Conservation (phyloP, 495 filamentous ascomycete genomes). For the Rostrohypoxylon terebratum region DNA sequence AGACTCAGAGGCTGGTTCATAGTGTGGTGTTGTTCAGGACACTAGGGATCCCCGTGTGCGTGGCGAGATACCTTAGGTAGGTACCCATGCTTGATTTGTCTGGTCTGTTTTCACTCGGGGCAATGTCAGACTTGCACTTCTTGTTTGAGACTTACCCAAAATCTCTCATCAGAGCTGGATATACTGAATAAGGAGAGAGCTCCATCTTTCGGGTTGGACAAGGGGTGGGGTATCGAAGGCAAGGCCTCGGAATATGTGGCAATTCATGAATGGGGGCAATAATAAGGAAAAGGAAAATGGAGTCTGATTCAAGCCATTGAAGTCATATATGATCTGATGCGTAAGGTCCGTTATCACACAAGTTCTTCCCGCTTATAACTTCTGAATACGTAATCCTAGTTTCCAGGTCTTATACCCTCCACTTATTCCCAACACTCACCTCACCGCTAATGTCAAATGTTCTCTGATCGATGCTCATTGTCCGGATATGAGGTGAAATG, state of each 20-base stretch:
- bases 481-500: not conserved
- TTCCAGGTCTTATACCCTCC: constrained; percentile 11
- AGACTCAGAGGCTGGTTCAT: too few relatives aligned
- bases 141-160: too few relatives aligned
- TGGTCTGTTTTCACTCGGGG: too few relatives aligned
- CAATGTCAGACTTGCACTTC: too few relatives aligned
- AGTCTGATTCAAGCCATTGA: not conserved
- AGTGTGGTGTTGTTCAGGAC: too few relatives aligned
- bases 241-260: not conserved
- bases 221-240: not conserved
- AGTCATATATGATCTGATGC: not conserved
- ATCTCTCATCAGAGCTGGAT: not conserved
- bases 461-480: not conserved
- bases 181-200: too few relatives aligned
- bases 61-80: too few relatives aligned
- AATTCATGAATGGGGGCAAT: not conserved
- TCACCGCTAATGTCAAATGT: not conserved
- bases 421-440: not conserved
- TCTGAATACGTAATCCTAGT: constrained; percentile 2
- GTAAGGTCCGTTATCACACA: not conserved
- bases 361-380: constrained; percentile 13
- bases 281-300: not conserved
- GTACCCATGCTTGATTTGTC: too few relatives aligned
- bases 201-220: not conserved
- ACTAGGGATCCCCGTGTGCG: too few relatives aligned